These are phyloP conservation scores for Verbascum thapsus DNA, from an alignment of 257 asterid species.

Conservation along the genomic window DNA sequence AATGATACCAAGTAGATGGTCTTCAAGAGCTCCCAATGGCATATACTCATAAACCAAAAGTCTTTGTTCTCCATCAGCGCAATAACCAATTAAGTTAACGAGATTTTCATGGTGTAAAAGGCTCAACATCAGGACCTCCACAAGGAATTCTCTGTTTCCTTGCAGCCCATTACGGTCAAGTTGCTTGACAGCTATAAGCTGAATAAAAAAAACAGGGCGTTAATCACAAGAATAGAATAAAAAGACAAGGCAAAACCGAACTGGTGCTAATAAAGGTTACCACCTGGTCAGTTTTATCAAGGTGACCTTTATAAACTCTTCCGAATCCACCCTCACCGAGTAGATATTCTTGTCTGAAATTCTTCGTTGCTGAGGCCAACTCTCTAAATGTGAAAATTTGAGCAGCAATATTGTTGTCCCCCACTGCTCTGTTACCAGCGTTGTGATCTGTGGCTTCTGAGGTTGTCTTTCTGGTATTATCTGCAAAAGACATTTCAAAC, in stretches of 20 bases:
- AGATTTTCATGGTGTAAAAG: slow-evolving; percentile 75
- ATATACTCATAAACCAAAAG: slow-evolving; percentile 83
- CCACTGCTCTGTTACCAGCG: slow-evolving; percentile 40
- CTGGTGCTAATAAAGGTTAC: slow-evolving; percentile 17
- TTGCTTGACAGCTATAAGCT: slow-evolving; percentile 87
- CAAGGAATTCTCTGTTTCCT: slow-evolving; percentile 92
- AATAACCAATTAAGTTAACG: slow-evolving; percentile 80
- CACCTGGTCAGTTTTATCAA: slow-evolving; percentile 76
- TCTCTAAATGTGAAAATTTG: slow-evolving; percentile 87
- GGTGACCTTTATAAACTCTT: slow-evolving; percentile 74
- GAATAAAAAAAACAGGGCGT: slow-evolving; percentile 14
- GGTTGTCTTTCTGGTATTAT: slow-evolving; percentile 26
- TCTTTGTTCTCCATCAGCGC: slow-evolving; percentile 92
- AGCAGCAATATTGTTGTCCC: slow-evolving; percentile 68
- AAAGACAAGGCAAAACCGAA: background rate
- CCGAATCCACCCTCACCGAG: slow-evolving; percentile 98
- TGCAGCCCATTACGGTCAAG: slow-evolving; percentile 89
- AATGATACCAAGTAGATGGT: slow-evolving; percentile 71
- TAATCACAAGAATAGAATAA: background rate
- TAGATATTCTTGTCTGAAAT: slow-evolving; percentile 77
- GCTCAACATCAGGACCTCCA: slow-evolving; percentile 89
- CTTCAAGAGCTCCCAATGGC: slow-evolving; percentile 82
- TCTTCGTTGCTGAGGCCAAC: slow-evolving; percentile 85
- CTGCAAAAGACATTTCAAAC: slow-evolving; percentile 30
- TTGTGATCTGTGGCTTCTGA: slow-evolving; percentile 34